A percentile compares a stretch with the other conserved stretches of the same genome.
Evolutionary conservation across 768 basidiomycete species (phyloP).

Genomic region (Plicaturopsis crispa): DNA sequence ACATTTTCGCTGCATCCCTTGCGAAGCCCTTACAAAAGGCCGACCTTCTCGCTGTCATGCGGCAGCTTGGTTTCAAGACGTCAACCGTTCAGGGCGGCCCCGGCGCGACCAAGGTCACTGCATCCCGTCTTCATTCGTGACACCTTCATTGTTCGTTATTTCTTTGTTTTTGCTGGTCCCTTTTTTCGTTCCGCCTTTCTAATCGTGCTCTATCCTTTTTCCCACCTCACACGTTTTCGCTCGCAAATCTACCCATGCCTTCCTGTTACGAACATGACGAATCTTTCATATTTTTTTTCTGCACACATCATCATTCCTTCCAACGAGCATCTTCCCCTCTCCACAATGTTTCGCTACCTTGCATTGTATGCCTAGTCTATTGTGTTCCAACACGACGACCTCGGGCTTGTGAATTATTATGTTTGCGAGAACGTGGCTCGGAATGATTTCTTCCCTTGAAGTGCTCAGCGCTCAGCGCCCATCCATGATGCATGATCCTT

Average conservation of each 20-base stretch:
- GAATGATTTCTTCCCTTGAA: no score
- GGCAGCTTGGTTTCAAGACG: slow-evolving; percentile 87
- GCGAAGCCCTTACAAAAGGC: slow-evolving; percentile 87
- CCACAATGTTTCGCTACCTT: slow-evolving; percentile 24
- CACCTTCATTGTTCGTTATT: slow-evolving; percentile 6
- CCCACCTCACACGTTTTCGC: slow-evolving; percentile 16
- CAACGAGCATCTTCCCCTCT: slow-evolving; percentile 21
- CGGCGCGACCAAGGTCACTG: slow-evolving; percentile 44
- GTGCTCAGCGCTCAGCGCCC: no score
- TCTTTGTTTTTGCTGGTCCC: slow-evolving; percentile 4
- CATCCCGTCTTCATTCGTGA: slow-evolving; percentile 16
- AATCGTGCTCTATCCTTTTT: slow-evolving; percentile 18
- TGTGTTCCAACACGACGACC: no score
- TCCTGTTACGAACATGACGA: no score
- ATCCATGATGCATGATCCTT: no score
- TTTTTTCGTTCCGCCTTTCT: slow-evolving; percentile 7
- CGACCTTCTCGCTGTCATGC: slow-evolving; percentile 74
- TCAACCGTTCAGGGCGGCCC: slow-evolving; percentile 57
- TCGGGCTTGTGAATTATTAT: no score
- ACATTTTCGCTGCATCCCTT: slow-evolving; percentile 73
- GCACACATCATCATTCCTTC: slow-evolving; percentile 21
- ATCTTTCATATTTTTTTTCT: slow-evolving; percentile 17
- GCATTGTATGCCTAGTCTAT: no score
- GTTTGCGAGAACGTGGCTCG: no score
- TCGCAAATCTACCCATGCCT: slow-evolving; percentile 15